Conservation (phyloP, 2,329 filamentous ascomycete genomes). For the Boeremia exigua region DNA sequence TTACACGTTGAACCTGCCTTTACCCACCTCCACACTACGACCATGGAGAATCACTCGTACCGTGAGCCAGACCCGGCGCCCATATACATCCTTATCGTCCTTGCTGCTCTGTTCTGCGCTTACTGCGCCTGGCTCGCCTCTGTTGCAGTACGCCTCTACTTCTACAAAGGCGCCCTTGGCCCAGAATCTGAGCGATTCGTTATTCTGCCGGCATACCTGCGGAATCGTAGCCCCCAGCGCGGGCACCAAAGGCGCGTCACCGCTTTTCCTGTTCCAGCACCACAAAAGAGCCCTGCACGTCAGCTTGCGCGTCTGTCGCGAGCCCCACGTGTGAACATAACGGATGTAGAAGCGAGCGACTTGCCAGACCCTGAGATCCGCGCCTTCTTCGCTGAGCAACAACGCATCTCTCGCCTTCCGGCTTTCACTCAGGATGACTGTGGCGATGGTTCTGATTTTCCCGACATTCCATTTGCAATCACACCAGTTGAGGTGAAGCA, state of each 20-base stretch:
- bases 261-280: neutral
- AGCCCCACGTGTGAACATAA: constrained; percentile 13
- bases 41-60: neutral
- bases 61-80: constrained; percentile 4
- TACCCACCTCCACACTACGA: too few species aligned
- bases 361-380: constrained; percentile 14
- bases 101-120: constrained; percentile 22
- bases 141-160: constrained; percentile 31
- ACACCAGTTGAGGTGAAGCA: constrained; percentile 12
- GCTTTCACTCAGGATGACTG: constrained; percentile 41
- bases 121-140: constrained; percentile 31
- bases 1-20: neutral
- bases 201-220: constrained; percentile 24
- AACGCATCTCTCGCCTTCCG: constrained; percentile 32
- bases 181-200: constrained; percentile 26
- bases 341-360: constrained; percentile 9
- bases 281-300: neutral
- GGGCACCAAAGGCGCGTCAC: neutral
- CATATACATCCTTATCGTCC: constrained; percentile 23
- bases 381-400: constrained; percentile 28
- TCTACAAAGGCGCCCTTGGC: constrained; percentile 32
- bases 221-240: constrained; percentile 1
- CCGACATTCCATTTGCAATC: constrained; percentile 25
- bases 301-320: neutral
- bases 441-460: constrained; percentile 37